Evolutionary conservation across 495 filamentous ascomycete species (phyloP).

Genomic region (Neurospora sp.): DNA sequence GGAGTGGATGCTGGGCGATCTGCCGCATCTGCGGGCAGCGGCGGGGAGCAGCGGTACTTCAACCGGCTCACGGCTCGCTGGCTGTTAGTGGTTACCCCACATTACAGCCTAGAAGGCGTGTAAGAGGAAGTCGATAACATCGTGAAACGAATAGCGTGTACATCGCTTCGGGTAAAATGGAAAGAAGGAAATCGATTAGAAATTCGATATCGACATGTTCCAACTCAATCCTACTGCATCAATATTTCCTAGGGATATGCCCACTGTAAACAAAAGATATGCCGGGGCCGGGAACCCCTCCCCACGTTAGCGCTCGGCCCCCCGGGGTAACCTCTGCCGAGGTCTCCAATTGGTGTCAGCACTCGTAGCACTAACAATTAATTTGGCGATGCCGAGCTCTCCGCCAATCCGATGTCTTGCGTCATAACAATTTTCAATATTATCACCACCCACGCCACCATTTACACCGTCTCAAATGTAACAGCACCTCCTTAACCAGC

Average conservation of each 20-base stretch:
- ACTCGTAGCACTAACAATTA: background rate
- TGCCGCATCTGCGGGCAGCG: background rate
- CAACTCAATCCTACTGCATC: no score
- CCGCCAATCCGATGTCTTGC: background rate
- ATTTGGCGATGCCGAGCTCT: background rate
- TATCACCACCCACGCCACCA: background rate
- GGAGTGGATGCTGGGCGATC: background rate
- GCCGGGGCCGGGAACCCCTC: background rate
- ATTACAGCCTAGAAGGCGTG: background rate
- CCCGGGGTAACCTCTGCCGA: background rate
- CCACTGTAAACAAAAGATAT: background rate
- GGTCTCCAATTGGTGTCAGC: background rate
- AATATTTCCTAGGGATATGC: background rate
- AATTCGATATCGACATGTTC: background rate
- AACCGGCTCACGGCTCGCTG: background rate
- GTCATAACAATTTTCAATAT: background rate
- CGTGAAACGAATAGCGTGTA: background rate
- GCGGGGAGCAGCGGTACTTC: background rate
- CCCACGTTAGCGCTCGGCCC: background rate
- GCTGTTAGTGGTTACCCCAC: background rate
- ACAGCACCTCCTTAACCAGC: background rate
- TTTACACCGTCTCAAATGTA: background rate
- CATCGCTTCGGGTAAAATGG: background rate
- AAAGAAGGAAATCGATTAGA: background rate
- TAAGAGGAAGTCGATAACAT: background rate